Evolutionary conservation across 2,329 filamentous ascomycete species (phyloP).

Genomic region (Delphinella strobiligena): DNA sequence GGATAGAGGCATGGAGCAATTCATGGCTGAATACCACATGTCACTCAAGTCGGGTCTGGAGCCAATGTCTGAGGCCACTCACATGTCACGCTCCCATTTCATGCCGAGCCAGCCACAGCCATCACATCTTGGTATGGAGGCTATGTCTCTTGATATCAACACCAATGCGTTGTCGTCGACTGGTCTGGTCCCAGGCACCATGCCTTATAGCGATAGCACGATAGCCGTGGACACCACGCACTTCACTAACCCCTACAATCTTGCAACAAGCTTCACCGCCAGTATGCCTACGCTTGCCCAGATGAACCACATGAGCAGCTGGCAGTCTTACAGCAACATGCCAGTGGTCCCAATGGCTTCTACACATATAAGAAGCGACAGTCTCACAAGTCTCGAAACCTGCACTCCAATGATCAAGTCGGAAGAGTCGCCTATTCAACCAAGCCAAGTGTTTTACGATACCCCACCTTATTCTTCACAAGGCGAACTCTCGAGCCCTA

Average conservation of each 20-base stretch:
- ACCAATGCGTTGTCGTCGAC: slow-evolving; percentile 3
- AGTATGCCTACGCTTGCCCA: slow-evolving; percentile 5
- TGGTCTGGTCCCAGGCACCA: slow-evolving; percentile 3
- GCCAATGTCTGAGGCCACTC: background rate
- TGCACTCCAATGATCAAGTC: slow-evolving; percentile 29
- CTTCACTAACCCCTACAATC: slow-evolving; percentile 4
- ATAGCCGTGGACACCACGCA: slow-evolving; percentile 1
- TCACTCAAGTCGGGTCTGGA: background rate
- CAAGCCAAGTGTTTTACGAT: slow-evolving; percentile 27
- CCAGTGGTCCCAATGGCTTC: slow-evolving; percentile 6
- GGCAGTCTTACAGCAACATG: slow-evolving; percentile 6
- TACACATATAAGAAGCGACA: slow-evolving; percentile 16
- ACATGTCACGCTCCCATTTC: background rate
- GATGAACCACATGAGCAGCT: slow-evolving; percentile 1
- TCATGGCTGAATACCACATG: background rate
- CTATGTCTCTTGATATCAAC: background rate
- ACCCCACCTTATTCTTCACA: slow-evolving; percentile 16
- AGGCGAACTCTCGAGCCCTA: slow-evolving; percentile 4
- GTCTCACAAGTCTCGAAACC: slow-evolving; percentile 14
- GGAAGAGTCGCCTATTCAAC: slow-evolving; percentile 30
- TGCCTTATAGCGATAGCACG: slow-evolving; percentile 3
- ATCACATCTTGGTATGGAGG: slow-evolving; percentile 1
- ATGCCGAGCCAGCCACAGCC: background rate
- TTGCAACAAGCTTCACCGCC: slow-evolving; percentile 3
- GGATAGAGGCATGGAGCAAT: background rate